phyloP scores from a whole-genome alignment of 2,329 filamentous ascomycete species.

The Pseudopithomyces chartarum region DNA sequence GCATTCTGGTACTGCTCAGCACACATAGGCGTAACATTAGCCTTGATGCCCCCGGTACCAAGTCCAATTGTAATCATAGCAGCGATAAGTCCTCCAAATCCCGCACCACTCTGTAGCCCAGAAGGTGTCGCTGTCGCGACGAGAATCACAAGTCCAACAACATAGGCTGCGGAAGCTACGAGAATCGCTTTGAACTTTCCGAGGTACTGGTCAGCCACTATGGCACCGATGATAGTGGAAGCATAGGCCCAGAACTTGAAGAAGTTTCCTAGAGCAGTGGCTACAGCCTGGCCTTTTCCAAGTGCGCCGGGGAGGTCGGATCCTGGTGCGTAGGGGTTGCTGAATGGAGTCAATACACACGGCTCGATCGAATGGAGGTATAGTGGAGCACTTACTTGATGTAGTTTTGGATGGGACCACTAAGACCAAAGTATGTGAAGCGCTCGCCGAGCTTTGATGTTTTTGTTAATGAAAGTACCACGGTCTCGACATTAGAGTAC shows the following conservation, averaged over 20 bases:
- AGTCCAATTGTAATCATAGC: constrained; percentile 70
- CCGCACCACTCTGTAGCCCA: constrained; percentile 65
- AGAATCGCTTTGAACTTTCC: constrained; percentile 75
- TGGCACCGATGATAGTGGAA: constrained; percentile 56
- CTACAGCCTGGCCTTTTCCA: constrained; percentile 43
- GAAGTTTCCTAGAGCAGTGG: constrained; percentile 43
- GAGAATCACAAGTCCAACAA: constrained; percentile 70
- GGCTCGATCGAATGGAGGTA: no score
- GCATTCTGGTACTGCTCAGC: constrained; percentile 71
- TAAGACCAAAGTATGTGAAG: constrained; percentile 19
- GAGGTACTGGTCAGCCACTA: constrained; percentile 70
- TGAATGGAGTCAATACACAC: background rate
- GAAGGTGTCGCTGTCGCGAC: constrained; percentile 67
- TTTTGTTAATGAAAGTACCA: background rate
- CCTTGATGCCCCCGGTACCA: constrained; percentile 81
- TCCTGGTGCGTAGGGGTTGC: constrained; percentile 9
- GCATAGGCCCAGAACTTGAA: constrained; percentile 49
- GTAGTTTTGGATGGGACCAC: constrained; percentile 19
- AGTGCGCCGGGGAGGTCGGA: constrained; percentile 42
- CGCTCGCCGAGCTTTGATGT: constrained; percentile 13
- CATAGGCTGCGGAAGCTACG: constrained; percentile 66
- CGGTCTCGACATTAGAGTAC: background rate
- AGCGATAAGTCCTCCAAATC: constrained; percentile 66
- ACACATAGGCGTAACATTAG: constrained; percentile 71
- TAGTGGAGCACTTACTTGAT: constrained; percentile 9